A percentile compares a stretch with the other conserved stretches of the same genome.
phyloP scores from a whole-genome alignment of 257 asterid species.

The Ajuga chamaepitys region DNA sequence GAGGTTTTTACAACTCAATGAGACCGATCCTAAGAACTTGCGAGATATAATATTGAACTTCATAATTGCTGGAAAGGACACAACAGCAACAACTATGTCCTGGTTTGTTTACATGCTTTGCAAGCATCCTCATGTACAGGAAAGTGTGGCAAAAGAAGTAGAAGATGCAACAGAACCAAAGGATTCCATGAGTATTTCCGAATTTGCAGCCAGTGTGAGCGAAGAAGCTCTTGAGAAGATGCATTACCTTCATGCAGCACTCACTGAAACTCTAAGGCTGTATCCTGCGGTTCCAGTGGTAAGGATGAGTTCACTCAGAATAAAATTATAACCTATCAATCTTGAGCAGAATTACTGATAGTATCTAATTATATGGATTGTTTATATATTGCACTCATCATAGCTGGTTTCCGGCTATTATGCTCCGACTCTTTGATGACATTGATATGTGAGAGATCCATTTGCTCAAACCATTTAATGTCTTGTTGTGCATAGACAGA shows the following conservation, averaged over 20 bases:
- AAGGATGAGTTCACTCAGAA: constrained; percentile 3
- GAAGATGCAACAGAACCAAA: constrained; percentile 15
- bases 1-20: constrained; percentile 33
- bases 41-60: constrained; percentile 52
- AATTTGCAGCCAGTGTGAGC: constrained; percentile 30
- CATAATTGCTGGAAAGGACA: constrained; percentile 55
- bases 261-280: constrained; percentile 57
- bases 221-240: constrained; percentile 46
- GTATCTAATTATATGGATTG: no score
- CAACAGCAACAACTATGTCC: constrained; percentile 41
- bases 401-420: no score
- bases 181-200: constrained; percentile 11
- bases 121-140: constrained; percentile 49
- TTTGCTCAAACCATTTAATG: no score
- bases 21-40: constrained; percentile 36
- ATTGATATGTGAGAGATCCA: no score
- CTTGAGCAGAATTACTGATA: no score
- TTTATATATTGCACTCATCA: no score
- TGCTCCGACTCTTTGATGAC: no score
- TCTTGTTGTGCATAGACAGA: no score
- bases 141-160: constrained; percentile 39
- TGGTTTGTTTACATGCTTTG: constrained; percentile 52
- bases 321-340: background rate
- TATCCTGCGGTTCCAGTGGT: constrained; percentile 70
- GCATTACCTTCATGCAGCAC: constrained; percentile 54